Conservation (phyloP, 106 monocot species). For the Xerophyta viscosa region DNA sequence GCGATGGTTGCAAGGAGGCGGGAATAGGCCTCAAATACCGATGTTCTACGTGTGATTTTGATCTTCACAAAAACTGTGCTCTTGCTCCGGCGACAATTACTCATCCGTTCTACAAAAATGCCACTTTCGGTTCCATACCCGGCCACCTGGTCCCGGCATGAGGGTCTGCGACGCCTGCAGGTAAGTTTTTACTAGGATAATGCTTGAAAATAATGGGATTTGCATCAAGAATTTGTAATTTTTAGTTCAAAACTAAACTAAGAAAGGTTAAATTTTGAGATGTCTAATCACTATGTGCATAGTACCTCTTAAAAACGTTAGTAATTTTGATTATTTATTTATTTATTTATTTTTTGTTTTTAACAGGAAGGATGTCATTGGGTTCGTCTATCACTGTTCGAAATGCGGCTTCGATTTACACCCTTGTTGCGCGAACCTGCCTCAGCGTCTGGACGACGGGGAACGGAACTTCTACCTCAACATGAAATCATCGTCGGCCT, state of each 20-base stretch:
- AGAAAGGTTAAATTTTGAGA: too few species aligned
- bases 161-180: conserved; percentile 43
- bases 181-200: too few species aligned
- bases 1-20: conserved; percentile 54
- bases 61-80: conserved; percentile 52
- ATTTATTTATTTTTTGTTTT: too few species aligned
- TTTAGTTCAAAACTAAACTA: too few species aligned
- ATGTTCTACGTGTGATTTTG: conserved; percentile 43
- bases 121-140: conserved; percentile 24
- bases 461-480: conserved; percentile 19
- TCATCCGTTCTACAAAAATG: conserved; percentile 46
- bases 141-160: conserved; percentile 22
- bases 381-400: conserved; percentile 51
- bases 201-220: too few species aligned
- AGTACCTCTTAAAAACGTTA: too few species aligned
- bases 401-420: conserved; percentile 54
- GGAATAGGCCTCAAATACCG: conserved; percentile 49
- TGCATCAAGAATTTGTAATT: too few species aligned
- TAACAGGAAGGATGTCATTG: conserved; percentile 26
- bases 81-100: conserved; percentile 12
- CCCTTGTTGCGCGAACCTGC: conserved; percentile 47
- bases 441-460: conserved; percentile 29
- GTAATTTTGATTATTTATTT: too few species aligned
- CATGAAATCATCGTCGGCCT: conserved; percentile 18
- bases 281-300: too few species aligned